Base-by-base conservation (phyloP, 2,329 filamentous ascomycete species). In the Geosmithia putterillii region DNA sequence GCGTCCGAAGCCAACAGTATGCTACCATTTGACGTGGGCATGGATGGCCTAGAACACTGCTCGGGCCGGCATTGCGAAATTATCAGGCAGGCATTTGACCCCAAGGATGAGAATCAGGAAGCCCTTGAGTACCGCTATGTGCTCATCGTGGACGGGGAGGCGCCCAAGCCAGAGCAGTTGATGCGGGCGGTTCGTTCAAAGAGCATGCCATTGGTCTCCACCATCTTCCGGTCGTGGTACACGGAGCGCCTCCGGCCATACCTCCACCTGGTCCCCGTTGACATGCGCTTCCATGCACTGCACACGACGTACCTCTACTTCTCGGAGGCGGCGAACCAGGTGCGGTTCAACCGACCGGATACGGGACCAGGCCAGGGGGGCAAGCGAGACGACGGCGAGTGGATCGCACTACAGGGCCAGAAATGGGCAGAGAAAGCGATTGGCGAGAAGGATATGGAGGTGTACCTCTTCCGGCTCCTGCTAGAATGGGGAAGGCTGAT, bases 181-280 rank as follows among this genome's bases (percentile, higher is more conserved):
- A 60, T 86, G 9, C 71, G 74, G 1, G 79, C 81, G 45, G 58
- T 92, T 5, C 73, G 74, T 40, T 86, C 82, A 15, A 66, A 66
- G 48, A 80, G 73, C 40, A 68, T 88, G 5, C 83, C 84, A 0
- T 76, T 92, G 55, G 71, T 86, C 49, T 75, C 77, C 2, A 79
- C 79, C 0, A 67, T 90, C 7, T 90, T 89, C 59, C 73, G 78
- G 20, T 79, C 86, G 54, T 94, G 86, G 86, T 86, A 81, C 59
- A 82, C 85, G 46, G 78, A 81, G 41, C 75, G 86, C 6, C 61
- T 92, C 15, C 73, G 71, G 45, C 76, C 86, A 0, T 94, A 86
- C 86, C 65, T 81, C 38, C 86, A 94, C 57, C 92, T 87, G 52
- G 80, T 90, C 2, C 86, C 86, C 8, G 62, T 89, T 15, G 86